Conservation (phyloP, 345 rosid genomes). For the Arabis hirsuta region DNA sequence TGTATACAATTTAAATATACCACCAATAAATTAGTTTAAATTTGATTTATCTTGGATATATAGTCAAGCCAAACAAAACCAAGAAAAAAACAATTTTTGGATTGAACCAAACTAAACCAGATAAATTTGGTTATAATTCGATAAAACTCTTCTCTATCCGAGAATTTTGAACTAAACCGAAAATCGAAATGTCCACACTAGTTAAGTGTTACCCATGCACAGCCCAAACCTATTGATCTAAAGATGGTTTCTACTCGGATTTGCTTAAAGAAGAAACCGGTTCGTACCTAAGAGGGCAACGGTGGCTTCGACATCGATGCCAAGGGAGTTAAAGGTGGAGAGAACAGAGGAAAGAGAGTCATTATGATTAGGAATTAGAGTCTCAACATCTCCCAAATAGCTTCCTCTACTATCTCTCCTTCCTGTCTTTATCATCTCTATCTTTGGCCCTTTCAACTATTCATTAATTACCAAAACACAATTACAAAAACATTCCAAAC, state of each 20-base stretch:
- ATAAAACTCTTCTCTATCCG: not conserved
- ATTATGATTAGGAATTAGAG: conserved; percentile 68
- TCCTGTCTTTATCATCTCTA: conserved; percentile 78
- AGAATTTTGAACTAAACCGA: too few species aligned
- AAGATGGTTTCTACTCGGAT: not conserved
- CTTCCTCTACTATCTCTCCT: conserved; percentile 70
- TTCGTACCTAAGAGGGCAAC: conserved; percentile 82
- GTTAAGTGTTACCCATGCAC: too few species aligned
- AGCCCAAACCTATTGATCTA: conserved; percentile 3
- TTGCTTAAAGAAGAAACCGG: not conserved
- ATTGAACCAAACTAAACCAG: not conserved
- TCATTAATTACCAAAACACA: not conserved
- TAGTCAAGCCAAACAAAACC: too few species aligned
- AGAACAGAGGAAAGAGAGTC: conserved; percentile 64
- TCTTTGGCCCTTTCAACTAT: conserved; percentile 77
- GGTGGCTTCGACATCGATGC: conserved; percentile 66
- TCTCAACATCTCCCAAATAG: conserved; percentile 50
- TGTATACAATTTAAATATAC: not conserved
- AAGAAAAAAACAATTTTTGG: too few species aligned
- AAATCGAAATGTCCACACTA: too few species aligned
- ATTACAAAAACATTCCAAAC: not conserved
- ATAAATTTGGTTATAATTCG: not conserved
- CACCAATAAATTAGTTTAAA: not conserved
- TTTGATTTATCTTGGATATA: not conserved
- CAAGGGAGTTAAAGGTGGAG: conserved; percentile 61